Base-by-base conservation (phyloP, 805 yeast species). In the Isabelozyma pseudorhagii region DNA sequence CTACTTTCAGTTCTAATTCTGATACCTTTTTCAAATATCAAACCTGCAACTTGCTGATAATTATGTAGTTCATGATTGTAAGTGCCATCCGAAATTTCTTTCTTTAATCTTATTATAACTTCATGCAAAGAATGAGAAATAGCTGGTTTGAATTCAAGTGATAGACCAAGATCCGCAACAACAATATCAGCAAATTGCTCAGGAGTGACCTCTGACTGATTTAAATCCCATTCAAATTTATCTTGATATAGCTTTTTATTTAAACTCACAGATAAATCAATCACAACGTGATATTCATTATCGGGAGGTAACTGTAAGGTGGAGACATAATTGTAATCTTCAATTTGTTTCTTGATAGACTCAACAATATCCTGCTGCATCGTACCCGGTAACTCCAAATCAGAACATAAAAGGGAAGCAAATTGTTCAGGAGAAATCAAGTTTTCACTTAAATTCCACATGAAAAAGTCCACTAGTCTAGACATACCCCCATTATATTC, bases 181-280 rank as follows among this genome's bases (percentile, higher is more conserved):
- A 93, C 90, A 7, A 80, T 78, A 50, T 77, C 79, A 0, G 98
- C 96, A 72, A 94, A 94, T 47, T 71, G 71, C 63, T 91, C 97
- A 0, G 99, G 97, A 0, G 90, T 80, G 18, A 87, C 62, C 6
- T 72, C 71, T 9, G 67, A 64, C 51, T 72, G 76, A 34, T 61
- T 38, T 62, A 94, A 73, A 61, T 94, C 96, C 98, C 98, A 93
- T 68, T 94, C 98, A 55, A 94, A 86, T 64, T 87, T 87, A 67
- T 94, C 99, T 57, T 91, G 96, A 60, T 84, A 91, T 40, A 92
- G 77, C 57, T 84, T 85, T 62, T 88, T 88, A 55, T 91, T 90
- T 53, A 94, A 71, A 61, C 87, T 89, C 45, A 94, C 88, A 13
- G 93, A 84, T 38, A 94, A 68, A 54, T 90, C 88, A 36, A 94